phyloP scores from a whole-genome alignment of 306 rosid genomes.

The Cucurbita ficifolia region DNA sequence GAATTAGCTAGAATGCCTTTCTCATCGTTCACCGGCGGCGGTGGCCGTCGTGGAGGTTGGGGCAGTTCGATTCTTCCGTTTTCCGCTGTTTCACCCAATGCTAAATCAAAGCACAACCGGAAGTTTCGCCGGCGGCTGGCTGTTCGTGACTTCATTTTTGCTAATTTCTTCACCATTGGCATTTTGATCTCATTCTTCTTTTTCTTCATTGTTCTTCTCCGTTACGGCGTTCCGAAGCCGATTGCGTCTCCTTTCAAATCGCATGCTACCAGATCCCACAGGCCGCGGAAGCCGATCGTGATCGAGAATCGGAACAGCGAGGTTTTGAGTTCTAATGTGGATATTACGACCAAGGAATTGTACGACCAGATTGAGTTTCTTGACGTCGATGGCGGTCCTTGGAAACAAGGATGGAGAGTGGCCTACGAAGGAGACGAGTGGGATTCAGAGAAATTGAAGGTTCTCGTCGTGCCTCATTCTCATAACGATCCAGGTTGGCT shows the following conservation, averaged over 20 bases:
- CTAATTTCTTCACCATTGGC: slow-evolving; percentile 73
- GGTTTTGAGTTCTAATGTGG: slow-evolving; percentile 36
- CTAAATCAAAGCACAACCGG: slow-evolving; percentile 59
- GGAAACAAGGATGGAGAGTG: slow-evolving; percentile 97
- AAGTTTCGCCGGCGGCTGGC: slow-evolving; percentile 42
- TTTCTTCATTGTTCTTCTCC: slow-evolving; percentile 50
- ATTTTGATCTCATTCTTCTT: slow-evolving; percentile 38
- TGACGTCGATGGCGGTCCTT: slow-evolving; percentile 83
- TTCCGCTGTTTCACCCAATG: slow-evolving; percentile 15
- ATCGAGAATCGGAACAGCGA: slow-evolving; percentile 3
- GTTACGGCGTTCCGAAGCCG: slow-evolving; percentile 72
- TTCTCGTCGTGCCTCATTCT: slow-evolving; percentile 87
- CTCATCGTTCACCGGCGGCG: slow-evolving; percentile 31
- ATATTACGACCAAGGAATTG: slow-evolving; percentile 68
- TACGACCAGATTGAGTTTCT: slow-evolving; percentile 68
- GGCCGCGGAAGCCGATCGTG: slow-evolving; percentile 21
- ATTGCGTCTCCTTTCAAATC: slow-evolving; percentile 30
- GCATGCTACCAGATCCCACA: slow-evolving; percentile 16
- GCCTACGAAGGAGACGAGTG: slow-evolving; percentile 76
- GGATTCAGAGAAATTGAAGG: slow-evolving; percentile 82
- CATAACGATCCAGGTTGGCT: slow-evolving; percentile 99
- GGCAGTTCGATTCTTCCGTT: slow-evolving; percentile 47
- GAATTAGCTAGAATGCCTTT: slow-evolving; percentile 31
- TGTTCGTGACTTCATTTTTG: slow-evolving; percentile 50
- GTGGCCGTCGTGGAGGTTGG: slow-evolving; percentile 59